These are phyloP conservation scores for Pseudogymnoascus sp. DNA, from an alignment of 2,329 filamentous ascomycete species.

Conservation along the genomic window DNA sequence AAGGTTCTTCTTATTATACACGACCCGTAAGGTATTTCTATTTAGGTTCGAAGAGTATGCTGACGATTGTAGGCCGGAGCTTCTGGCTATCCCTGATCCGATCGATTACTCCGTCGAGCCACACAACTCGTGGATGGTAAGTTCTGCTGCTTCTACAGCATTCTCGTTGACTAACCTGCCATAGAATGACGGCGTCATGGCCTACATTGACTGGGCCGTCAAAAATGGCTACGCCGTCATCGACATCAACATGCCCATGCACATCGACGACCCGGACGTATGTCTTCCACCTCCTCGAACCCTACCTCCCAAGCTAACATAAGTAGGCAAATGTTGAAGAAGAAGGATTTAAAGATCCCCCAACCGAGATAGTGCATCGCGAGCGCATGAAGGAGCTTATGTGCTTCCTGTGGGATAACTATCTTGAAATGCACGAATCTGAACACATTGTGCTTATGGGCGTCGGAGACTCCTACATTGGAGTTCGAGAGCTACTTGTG, in stretches of 20 bases:
- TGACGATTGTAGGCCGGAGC: conserved; percentile 49
- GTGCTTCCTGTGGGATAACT: conserved; percentile 93
- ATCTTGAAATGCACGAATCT: conserved; percentile 69
- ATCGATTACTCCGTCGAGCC: conserved; percentile 67
- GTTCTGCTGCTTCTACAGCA: conserved; percentile 30
- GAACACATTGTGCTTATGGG: conserved; percentile 79
- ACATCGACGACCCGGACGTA: conserved; percentile 59
- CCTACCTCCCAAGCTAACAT: not conserved
- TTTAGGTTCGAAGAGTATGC: conserved; percentile 17
- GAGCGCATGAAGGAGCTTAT: conserved; percentile 54
- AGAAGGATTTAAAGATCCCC: conserved; percentile 29
- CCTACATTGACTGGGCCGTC: conserved; percentile 78
- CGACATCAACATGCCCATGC: conserved; percentile 82
- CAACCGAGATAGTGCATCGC: conserved; percentile 10
- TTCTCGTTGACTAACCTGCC: not conserved
- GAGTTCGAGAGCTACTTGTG: conserved; percentile 72
- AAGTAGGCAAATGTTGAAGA: not conserved
- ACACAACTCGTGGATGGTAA: conserved; percentile 83
- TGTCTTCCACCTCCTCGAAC: conserved; percentile 18
- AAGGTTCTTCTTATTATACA: conserved; percentile 82
- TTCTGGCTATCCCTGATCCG: conserved; percentile 58
- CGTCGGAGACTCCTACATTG: conserved; percentile 80
- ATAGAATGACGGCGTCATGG: conserved; percentile 73
- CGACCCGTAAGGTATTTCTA: conserved; percentile 59
- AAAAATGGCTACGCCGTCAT: conserved; percentile 74